Conservation (phyloP, 345 rosid species). For the Salix suchowensis region DNA sequence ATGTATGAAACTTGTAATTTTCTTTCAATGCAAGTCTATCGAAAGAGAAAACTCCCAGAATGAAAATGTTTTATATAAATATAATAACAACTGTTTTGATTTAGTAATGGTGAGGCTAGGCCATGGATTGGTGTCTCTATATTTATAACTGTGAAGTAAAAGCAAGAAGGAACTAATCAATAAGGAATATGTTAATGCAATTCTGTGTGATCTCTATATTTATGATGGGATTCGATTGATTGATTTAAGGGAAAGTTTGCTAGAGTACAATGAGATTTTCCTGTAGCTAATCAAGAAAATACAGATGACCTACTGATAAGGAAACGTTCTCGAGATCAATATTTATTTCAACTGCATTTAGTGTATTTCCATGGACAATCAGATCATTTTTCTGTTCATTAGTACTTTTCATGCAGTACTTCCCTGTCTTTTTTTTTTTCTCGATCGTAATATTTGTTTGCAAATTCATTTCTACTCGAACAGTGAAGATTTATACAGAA, state of each 20-base stretch:
- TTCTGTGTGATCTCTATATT: background rate
- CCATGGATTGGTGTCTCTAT: background rate
- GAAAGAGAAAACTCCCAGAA: background rate
- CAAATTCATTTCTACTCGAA: background rate
- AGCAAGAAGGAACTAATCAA: background rate
- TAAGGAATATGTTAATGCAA: background rate
- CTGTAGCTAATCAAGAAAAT: background rate
- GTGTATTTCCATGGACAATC: background rate
- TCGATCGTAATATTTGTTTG: background rate
- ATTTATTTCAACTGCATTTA: background rate
- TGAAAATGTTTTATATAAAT: background rate
- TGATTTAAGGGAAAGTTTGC: background rate
- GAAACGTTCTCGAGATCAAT: background rate
- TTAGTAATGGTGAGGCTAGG: background rate
- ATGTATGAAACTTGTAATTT: background rate
- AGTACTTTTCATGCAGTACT: background rate
- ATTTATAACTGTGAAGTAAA: background rate
- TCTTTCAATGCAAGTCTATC: background rate
- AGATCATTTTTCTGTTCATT: background rate
- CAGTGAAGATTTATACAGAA: slow-evolving; percentile 26
- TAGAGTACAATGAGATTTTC: background rate
- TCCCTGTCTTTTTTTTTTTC: background rate
- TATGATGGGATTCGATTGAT: background rate
- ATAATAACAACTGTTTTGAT: background rate
- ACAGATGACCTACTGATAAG: background rate